Evolutionary conservation across 257 asterid species (phyloP).

Genomic region (Thymus quinquecostatus): DNA sequence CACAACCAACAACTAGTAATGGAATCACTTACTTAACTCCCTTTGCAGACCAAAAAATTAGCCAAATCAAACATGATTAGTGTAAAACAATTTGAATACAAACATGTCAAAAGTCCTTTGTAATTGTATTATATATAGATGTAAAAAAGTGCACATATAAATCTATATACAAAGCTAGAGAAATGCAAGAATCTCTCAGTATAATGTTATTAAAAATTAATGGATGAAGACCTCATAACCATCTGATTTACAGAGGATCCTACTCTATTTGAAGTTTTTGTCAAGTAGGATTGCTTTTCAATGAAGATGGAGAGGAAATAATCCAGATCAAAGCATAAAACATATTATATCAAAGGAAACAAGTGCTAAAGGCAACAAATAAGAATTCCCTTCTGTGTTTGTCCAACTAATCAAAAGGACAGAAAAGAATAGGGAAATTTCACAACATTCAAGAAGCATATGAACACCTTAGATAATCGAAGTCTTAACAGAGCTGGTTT

Average conservation of each 20-base stretch:
- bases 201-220: neutral
- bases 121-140: neutral
- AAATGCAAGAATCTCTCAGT: neutral
- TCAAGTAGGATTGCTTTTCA: slow-evolving; percentile 3
- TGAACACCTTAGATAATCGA: neutral
- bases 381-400: neutral
- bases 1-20: too few relatives aligned
- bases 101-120: neutral
- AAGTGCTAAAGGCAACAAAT: neutral
- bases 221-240: slow-evolving; percentile 19
- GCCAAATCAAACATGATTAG: too few relatives aligned
- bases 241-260: neutral
- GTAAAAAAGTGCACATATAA: neutral
- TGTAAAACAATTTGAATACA: neutral
- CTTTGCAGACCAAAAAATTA: too few relatives aligned
- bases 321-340: neutral
- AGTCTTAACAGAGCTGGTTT: slow-evolving; percentile 1
- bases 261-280: slow-evolving; percentile 3
- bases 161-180: neutral
- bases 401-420: neutral
- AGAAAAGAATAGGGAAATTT: neutral
- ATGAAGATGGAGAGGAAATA: neutral
- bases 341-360: neutral
- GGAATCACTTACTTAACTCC: too few relatives aligned
- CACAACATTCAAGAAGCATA: slow-evolving; percentile 1